Evolutionary conservation across 2,329 filamentous ascomycete genomes (phyloP).

Genomic region (Colletotrichum sp.): DNA sequence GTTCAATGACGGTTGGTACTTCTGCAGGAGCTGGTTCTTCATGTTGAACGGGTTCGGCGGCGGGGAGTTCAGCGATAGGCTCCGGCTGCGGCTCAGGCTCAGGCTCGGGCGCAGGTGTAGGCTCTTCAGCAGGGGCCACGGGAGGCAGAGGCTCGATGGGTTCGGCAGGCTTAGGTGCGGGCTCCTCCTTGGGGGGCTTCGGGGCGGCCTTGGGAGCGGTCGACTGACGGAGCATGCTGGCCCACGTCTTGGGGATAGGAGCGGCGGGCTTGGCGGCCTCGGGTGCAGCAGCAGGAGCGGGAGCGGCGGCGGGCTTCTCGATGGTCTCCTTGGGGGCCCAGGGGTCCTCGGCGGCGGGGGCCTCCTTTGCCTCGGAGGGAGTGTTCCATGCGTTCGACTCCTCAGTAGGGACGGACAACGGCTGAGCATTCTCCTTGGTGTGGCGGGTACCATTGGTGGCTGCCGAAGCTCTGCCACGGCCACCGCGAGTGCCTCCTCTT

Average conservation of each 20-base stretch:
- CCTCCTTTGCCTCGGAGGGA: constrained; percentile 40
- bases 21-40: constrained; percentile 31
- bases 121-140: constrained; percentile 27
- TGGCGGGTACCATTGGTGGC: constrained; percentile 66
- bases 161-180: constrained; percentile 51
- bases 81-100: constrained; percentile 42
- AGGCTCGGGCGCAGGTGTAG: constrained; percentile 20
- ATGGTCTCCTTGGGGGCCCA: constrained; percentile 49
- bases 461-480: constrained; percentile 66
- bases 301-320: constrained; percentile 37
- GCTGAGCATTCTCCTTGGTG: constrained; percentile 54
- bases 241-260: constrained; percentile 68
- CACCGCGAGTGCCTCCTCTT: constrained; percentile 58
- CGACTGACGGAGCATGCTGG: constrained; percentile 73
- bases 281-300: constrained; percentile 35
- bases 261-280: constrained; percentile 44
- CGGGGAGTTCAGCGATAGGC: constrained; percentile 36
- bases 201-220: constrained; percentile 62
- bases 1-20: constrained; percentile 44
- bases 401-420: constrained; percentile 70
- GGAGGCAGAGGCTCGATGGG: constrained; percentile 42
- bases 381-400: constrained; percentile 69
- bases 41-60: constrained; percentile 23
- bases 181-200: constrained; percentile 53
- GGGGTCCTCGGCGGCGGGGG: constrained; percentile 24